Conservation (phyloP, 805 yeast species). For the Komagataella pastoris region DNA sequence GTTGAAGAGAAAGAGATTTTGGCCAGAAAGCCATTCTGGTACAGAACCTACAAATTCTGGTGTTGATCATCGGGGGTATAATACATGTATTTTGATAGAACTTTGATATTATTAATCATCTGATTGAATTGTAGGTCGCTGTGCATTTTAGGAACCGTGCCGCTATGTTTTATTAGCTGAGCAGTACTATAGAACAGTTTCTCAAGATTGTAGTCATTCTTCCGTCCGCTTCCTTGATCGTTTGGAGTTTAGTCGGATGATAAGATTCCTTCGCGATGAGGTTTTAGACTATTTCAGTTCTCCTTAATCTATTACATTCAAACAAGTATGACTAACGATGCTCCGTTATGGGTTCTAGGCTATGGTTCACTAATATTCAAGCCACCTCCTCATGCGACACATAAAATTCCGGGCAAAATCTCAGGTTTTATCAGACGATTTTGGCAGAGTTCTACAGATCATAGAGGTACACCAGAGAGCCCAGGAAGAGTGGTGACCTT, state of each 20-base stretch:
- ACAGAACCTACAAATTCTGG: slow-evolving; percentile 28
- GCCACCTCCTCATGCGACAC: slow-evolving; percentile 66
- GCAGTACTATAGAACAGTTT: no score
- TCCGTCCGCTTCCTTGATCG: no score
- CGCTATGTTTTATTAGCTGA: background rate
- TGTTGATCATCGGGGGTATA: slow-evolving; percentile 19
- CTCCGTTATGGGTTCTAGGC: slow-evolving; percentile 71
- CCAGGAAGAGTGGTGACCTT: slow-evolving; percentile 89
- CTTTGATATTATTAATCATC: background rate
- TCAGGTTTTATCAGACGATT: slow-evolving; percentile 71
- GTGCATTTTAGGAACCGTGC: background rate
- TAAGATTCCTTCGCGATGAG: background rate
- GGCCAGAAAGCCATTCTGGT: slow-evolving; percentile 13
- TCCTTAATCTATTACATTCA: background rate
- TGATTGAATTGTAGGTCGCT: background rate
- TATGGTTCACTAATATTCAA: slow-evolving; percentile 84
- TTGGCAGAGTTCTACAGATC: slow-evolving; percentile 88
- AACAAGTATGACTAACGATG: slow-evolving; percentile 2
- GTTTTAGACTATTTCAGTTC: no score
- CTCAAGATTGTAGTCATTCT: no score
- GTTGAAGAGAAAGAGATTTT: slow-evolving; percentile 35
- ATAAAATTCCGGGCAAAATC: slow-evolving; percentile 58
- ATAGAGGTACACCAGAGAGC: slow-evolving; percentile 73
- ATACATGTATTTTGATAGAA: background rate
- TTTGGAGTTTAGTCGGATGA: no score